Conservation (phyloP, 148 eudicot genomes). For the Rhododendron molle region DNA sequence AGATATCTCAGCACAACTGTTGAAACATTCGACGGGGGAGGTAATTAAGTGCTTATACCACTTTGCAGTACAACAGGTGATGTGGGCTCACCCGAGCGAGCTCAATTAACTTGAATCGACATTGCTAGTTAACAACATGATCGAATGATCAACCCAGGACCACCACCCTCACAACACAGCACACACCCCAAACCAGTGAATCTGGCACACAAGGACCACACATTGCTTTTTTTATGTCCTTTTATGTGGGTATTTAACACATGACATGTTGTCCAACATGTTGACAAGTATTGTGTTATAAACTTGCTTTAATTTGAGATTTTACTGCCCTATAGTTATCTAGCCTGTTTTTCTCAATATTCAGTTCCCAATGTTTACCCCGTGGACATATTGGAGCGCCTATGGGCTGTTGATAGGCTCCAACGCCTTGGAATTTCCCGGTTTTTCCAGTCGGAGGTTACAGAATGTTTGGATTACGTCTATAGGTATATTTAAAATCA, state of each 20-base stretch:
- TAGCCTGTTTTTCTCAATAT: background rate
- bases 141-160: too few relatives aligned
- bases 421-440: conserved; percentile 67
- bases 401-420: conserved; percentile 59
- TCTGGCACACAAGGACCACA: too few relatives aligned
- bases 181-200: too few relatives aligned
- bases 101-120: too few relatives aligned
- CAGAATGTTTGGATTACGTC: conserved; percentile 40
- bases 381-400: conserved; percentile 53
- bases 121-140: too few relatives aligned
- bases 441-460: conserved; percentile 39
- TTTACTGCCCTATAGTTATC: background rate
- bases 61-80: background rate
- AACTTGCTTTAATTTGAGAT: background rate
- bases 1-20: conserved; percentile 50
- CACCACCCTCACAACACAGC: too few relatives aligned
- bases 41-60: conserved; percentile 25
- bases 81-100: background rate
- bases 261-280: background rate
- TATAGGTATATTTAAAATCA: conserved; percentile 27
- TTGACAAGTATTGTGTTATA: background rate
- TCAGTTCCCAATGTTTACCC: conserved; percentile 71
- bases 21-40: conserved; percentile 76
- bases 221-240: too few relatives aligned
- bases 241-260: too few relatives aligned